phyloP scores from a whole-genome alignment of 2,329 filamentous ascomycete species.

The Apiospora malaysiana region DNA sequence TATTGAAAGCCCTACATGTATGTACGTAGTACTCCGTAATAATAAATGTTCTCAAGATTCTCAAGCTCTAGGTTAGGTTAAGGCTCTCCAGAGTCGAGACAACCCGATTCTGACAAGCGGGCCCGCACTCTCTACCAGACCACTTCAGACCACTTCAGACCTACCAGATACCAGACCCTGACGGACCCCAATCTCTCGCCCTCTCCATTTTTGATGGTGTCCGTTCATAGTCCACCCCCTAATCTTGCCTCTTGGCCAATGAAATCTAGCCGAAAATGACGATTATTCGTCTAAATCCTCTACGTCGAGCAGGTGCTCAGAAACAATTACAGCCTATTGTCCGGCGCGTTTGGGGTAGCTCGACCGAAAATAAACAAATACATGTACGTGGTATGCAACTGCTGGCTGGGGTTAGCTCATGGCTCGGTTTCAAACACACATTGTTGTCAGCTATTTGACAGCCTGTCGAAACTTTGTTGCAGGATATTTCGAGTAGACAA shows the following conservation, averaged over 20 bases:
- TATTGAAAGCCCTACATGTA: too few relatives aligned
- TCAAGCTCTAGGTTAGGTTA: too few relatives aligned
- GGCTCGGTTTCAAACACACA: conserved; percentile 1
- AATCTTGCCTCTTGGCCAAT: conserved; percentile 18
- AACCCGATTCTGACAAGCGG: conserved; percentile 19
- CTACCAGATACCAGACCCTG: conserved; percentile 1
- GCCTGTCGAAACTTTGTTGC: conserved; percentile 16
- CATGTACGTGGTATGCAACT: neutral
- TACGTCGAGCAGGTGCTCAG: conserved; percentile 2
- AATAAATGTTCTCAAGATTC: too few relatives aligned
- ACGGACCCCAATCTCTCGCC: conserved; percentile 15
- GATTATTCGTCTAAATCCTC: conserved; percentile 5
- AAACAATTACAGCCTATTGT: conserved; percentile 1
- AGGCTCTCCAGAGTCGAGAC: neutral
- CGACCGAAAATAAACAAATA: conserved; percentile 9
- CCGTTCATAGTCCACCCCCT: conserved; percentile 19
- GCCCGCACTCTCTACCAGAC: conserved; percentile 17
- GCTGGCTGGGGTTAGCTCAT: neutral
- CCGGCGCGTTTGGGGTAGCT: neutral
- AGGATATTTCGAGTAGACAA: neutral
- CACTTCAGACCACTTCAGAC: neutral
- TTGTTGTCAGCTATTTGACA: conserved; percentile 14
- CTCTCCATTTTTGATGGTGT: conserved; percentile 7
- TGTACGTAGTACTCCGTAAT: too few relatives aligned
- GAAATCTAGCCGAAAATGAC: neutral